Conservation (phyloP, 2,329 filamentous ascomycete genomes). For the Ciborinia camelliae region DNA sequence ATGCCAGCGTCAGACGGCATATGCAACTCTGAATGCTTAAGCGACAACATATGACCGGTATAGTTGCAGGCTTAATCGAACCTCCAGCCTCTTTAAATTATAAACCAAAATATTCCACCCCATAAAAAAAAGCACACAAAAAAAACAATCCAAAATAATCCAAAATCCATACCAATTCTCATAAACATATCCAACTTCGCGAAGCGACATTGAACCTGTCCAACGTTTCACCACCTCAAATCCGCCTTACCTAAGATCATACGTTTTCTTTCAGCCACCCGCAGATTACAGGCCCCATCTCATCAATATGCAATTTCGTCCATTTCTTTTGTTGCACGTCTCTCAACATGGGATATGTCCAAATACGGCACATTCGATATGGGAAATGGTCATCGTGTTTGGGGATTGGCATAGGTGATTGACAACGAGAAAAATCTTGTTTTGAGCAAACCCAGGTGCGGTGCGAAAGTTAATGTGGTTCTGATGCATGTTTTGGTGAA, state of each 20-base stretch:
- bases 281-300: not conserved
- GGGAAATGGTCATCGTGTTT: constrained; percentile 5
- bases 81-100: too few species aligned
- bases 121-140: too few species aligned
- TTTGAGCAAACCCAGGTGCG: not conserved
- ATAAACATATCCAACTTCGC: not conserved
- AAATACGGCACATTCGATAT: not conserved
- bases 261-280: constrained; percentile 10
- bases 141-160: too few species aligned
- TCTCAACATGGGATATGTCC: constrained; percentile 15
- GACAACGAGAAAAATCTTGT: not conserved
- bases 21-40: too few species aligned
- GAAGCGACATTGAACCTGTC: not conserved
- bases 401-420: not conserved
- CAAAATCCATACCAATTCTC: too few species aligned
- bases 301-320: not conserved
- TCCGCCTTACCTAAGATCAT: constrained; percentile 7
- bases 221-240: constrained; percentile 5
- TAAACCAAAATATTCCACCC: too few species aligned
- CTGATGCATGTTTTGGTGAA: not conserved
- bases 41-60: too few species aligned
- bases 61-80: too few species aligned
- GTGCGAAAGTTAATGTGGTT: not conserved
- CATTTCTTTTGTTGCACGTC: constrained; percentile 16
- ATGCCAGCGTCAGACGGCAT: too few species aligned